phyloP scores from a whole-genome alignment of 352 stramenopile species.

The Globisporangium solare region DNA sequence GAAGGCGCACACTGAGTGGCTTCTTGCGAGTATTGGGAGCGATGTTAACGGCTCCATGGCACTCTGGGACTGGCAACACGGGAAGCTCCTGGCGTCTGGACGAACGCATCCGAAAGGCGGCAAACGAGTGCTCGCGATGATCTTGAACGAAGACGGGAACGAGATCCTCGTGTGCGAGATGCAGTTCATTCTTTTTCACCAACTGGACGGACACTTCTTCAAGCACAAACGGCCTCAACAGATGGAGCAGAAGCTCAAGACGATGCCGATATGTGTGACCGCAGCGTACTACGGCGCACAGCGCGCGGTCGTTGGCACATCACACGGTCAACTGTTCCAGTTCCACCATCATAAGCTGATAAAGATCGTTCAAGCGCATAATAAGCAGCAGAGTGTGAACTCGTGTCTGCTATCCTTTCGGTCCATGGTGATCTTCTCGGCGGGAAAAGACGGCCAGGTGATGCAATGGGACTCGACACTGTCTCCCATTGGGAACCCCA shows the following conservation, averaged over 20 bases:
- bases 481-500: conserved; percentile 54
- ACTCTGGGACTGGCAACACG: conserved; percentile 79
- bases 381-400: conserved; percentile 45
- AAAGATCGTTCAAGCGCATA: conserved; percentile 58
- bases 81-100: conserved; percentile 50
- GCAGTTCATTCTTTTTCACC: conserved; percentile 61
- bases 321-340: conserved; percentile 53
- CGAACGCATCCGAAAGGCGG: conserved; percentile 27
- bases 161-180: conserved; percentile 61
- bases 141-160: conserved; percentile 62
- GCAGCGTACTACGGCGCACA: conserved; percentile 55
- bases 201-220: conserved; percentile 51
- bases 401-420: conserved; percentile 49
- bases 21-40: conserved; percentile 60
- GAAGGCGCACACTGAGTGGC: conserved; percentile 42
- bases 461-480: conserved; percentile 83
- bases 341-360: conserved; percentile 61
- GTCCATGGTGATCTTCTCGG: conserved; percentile 76
- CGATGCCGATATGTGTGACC: conserved; percentile 40
- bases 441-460: conserved; percentile 66
- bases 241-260: conserved; percentile 34
- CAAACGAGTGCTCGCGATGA: conserved; percentile 48
- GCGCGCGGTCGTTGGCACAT: conserved; percentile 57
- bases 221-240: conserved; percentile 61
- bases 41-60: conserved; percentile 63